phyloP scores from a whole-genome alignment of 1,284 basidiomycete genomes.

The Porphyrellus sp. region DNA sequence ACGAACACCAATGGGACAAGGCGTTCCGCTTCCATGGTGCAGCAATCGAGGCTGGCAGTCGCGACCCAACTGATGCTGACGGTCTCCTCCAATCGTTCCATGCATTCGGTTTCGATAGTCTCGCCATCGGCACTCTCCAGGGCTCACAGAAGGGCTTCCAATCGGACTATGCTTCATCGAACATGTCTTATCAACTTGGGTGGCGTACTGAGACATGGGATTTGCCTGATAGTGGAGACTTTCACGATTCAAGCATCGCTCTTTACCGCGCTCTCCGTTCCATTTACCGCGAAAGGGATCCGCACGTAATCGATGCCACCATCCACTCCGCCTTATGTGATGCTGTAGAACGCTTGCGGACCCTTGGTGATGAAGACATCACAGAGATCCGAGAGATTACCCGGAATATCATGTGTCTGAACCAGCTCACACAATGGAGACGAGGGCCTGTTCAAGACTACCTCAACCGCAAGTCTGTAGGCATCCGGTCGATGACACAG shows the following conservation, averaged over 20 bases:
- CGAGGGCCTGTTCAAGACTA: slow-evolving; percentile 37
- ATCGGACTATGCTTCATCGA: slow-evolving; percentile 39
- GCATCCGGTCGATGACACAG: slow-evolving; percentile 37
- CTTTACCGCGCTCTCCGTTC: slow-evolving; percentile 80
- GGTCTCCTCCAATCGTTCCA: slow-evolving; percentile 77
- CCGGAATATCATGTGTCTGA: slow-evolving; percentile 74
- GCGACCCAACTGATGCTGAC: slow-evolving; percentile 41
- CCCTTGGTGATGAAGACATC: slow-evolving; percentile 73
- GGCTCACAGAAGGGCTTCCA: slow-evolving; percentile 38
- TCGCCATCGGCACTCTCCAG: slow-evolving; percentile 67
- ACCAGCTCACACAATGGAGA: slow-evolving; percentile 67
- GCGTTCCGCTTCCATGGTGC: slow-evolving; percentile 91
- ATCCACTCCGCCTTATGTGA: slow-evolving; percentile 51
- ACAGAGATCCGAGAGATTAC: slow-evolving; percentile 66
- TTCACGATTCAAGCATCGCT: slow-evolving; percentile 50
- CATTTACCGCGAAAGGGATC: slow-evolving; percentile 70
- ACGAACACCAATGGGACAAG: slow-evolving; percentile 89
- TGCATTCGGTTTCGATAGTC: slow-evolving; percentile 81
- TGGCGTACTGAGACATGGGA: slow-evolving; percentile 95
- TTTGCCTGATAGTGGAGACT: slow-evolving; percentile 59
- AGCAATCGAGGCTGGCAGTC: slow-evolving; percentile 60
- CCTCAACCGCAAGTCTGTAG: slow-evolving; percentile 38
- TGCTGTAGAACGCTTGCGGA: slow-evolving; percentile 66
- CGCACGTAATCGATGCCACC: slow-evolving; percentile 43
- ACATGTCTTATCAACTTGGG: slow-evolving; percentile 73